Conservation (phyloP, 345 rosid genomes). For the Hypericum perforatum region DNA sequence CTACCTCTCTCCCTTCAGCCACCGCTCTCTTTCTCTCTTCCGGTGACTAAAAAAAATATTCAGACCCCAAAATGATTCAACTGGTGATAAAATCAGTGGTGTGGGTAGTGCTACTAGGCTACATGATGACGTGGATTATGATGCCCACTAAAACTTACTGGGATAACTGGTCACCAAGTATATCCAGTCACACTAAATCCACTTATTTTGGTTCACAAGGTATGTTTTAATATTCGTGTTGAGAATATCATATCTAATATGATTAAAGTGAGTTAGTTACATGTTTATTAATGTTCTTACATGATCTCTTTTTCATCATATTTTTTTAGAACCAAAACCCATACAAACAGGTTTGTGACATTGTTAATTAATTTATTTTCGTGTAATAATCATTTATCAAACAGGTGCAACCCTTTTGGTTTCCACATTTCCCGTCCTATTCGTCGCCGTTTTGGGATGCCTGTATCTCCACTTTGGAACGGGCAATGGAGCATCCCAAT, state of each 20-base stretch:
- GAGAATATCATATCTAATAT: too few species aligned
- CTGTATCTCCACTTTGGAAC: slow-evolving; percentile 13
- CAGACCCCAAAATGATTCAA: neutral
- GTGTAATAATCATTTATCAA: too few species aligned
- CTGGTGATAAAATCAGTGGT: neutral
- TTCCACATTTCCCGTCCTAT: slow-evolving; percentile 7
- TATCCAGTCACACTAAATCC: slow-evolving; percentile 1
- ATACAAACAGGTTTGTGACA: too few species aligned
- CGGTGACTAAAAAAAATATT: too few species aligned
- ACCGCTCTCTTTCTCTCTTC: too few species aligned
- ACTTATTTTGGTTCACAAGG: slow-evolving; percentile 15
- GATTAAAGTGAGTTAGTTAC: too few species aligned
- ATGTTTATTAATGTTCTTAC: too few species aligned
- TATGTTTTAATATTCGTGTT: neutral
- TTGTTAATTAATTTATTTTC: too few species aligned
- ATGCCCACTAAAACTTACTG: slow-evolving; percentile 12
- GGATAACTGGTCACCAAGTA: slow-evolving; percentile 6
- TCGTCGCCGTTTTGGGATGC: slow-evolving; percentile 19
- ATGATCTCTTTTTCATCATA: too few species aligned
- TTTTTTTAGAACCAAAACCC: too few species aligned
- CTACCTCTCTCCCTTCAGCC: too few species aligned
- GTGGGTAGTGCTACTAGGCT: slow-evolving; percentile 11
- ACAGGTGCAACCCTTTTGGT: slow-evolving; percentile 11
- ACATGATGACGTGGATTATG: slow-evolving; percentile 9
- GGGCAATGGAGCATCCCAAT: slow-evolving; percentile 1